phyloP scores from a whole-genome alignment of 2,329 filamentous ascomycete species.

The Trichothecium sympodiale region DNA sequence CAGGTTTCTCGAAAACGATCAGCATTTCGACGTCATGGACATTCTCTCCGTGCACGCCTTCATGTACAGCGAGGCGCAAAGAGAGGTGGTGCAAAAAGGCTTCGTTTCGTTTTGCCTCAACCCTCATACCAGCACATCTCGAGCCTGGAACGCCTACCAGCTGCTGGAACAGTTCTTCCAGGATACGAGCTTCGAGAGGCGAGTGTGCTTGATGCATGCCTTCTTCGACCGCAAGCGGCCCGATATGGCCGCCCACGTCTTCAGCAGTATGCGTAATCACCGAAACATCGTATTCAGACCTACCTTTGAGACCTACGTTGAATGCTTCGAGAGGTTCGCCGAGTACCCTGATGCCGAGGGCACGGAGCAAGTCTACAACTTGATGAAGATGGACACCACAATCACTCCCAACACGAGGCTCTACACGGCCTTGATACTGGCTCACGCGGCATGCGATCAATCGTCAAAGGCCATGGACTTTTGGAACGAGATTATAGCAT shows the following conservation, averaged over 20 bases:
- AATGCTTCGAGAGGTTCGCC: conserved; percentile 67
- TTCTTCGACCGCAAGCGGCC: conserved; percentile 70
- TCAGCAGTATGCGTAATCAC: conserved; percentile 87
- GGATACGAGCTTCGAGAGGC: conserved; percentile 52
- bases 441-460: conserved; percentile 61
- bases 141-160: conserved; percentile 56
- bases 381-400: conserved; percentile 83
- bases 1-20: conserved; percentile 63
- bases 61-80: conserved; percentile 59
- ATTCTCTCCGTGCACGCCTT: conserved; percentile 66
- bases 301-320: conserved; percentile 61
- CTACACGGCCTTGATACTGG: conserved; percentile 78
- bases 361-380: conserved; percentile 73
- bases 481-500: conserved; percentile 76
- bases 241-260: conserved; percentile 78
- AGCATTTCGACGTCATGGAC: conserved; percentile 70
- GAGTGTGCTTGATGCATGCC: conserved; percentile 64
- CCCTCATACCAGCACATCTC: conserved; percentile 45
- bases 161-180: conserved; percentile 54
- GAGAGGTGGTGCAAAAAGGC: conserved; percentile 51
- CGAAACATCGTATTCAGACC: conserved; percentile 53
- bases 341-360: conserved; percentile 41
- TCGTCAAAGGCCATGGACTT: conserved; percentile 60
- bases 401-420: conserved; percentile 67
- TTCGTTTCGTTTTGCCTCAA: conserved; percentile 62